Base-by-base conservation (phyloP, 148 eudicot genomes). In the Heliamphora exappendiculata region DNA sequence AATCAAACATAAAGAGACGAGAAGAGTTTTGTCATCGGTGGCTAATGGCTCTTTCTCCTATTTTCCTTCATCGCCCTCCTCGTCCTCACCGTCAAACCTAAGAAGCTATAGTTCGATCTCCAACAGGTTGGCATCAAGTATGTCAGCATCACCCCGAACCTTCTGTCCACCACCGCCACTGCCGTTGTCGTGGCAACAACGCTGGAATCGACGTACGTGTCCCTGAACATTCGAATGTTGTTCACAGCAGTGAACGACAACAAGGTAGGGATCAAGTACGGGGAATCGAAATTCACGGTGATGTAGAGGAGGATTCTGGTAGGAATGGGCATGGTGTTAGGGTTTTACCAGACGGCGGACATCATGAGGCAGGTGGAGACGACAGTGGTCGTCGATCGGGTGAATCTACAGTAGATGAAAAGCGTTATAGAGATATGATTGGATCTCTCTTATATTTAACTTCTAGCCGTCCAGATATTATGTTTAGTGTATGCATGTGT, bases 1-100 rank as follows among this genome's bases (percentile, higher is more conserved):
- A n/a, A n/a, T n/a, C n/a, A n/a, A n/a, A n/a, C n/a, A n/a, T n/a
- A n/a, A n/a, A n/a, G n/a, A n/a, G n/a, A n/a, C n/a, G n/a, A n/a
- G n/a, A n/a, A n/a, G n/a, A n/a, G n/a, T n/a, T n/a, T n/a, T n/a
- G n/a, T n/a, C n/a, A n/a, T n/a, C n/a, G n/a, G 98, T 45, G 89
- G 94, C 75, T 94, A 97, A 73, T 94, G 97, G 69, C 95, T 94
- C 71, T 91, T 94, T 83, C 91, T 94, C 62, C 90, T 94, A 50
- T 86, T 94, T 82, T 87, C 93, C 73, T 89, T 93, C 87, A 79
- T 93, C 76, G 82, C 86, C 16, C 89, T 94, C 53, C 78, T 90
- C 72, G 39, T 70, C 51, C 90, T 94, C 72, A 95, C 95, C 57
- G 87, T 94, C 42, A 94, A 94, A 53, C 98, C 98, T 7, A 89